Evolutionary conservation across 2,329 filamentous ascomycete species (phyloP).

Genomic region (Graphium sp.): DNA sequence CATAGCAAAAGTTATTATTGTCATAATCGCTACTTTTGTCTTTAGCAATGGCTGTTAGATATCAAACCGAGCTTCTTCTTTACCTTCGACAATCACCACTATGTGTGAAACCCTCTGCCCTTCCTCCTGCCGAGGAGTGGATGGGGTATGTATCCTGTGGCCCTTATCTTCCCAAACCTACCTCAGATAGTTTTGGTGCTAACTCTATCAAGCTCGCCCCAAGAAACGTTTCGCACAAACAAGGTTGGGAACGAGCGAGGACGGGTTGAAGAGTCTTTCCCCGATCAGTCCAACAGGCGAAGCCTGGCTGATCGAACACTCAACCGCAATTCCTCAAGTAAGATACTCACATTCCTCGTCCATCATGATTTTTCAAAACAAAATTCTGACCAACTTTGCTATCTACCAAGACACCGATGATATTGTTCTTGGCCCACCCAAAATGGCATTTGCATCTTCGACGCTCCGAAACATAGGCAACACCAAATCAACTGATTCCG

Average conservation of each 20-base stretch:
- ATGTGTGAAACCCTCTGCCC: slow-evolving; percentile 59
- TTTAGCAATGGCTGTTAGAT: slow-evolving; percentile 27
- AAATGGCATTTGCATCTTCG: no score
- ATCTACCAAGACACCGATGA: slow-evolving; percentile 2
- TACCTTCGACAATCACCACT: slow-evolving; percentile 67
- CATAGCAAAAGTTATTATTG: no score
- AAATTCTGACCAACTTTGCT: neutral
- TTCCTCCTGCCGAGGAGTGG: slow-evolving; percentile 85
- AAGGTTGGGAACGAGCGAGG: slow-evolving; percentile 5
- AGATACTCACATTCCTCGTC: no score
- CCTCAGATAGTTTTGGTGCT: slow-evolving; percentile 1
- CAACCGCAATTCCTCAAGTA: neutral
- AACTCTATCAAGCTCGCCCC: slow-evolving; percentile 1
- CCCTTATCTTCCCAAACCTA: slow-evolving; percentile 1
- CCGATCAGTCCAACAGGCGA: slow-evolving; percentile 4
- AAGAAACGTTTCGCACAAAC: slow-evolving; percentile 2
- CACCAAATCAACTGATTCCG: slow-evolving; percentile 10
- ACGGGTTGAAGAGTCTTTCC: slow-evolving; percentile 9
- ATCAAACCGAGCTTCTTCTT: slow-evolving; percentile 61
- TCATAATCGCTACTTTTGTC: no score
- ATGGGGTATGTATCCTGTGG: slow-evolving; percentile 55
- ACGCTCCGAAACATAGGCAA: no score
- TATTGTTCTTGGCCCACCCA: no score
- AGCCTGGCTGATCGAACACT: neutral
- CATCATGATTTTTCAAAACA: neutral